Percentiles rank a stretch among this genome's conserved stretches.
phyloP scores from a whole-genome alignment of 108 stramenopile species.

The Skeletonema marinoi region DNA sequence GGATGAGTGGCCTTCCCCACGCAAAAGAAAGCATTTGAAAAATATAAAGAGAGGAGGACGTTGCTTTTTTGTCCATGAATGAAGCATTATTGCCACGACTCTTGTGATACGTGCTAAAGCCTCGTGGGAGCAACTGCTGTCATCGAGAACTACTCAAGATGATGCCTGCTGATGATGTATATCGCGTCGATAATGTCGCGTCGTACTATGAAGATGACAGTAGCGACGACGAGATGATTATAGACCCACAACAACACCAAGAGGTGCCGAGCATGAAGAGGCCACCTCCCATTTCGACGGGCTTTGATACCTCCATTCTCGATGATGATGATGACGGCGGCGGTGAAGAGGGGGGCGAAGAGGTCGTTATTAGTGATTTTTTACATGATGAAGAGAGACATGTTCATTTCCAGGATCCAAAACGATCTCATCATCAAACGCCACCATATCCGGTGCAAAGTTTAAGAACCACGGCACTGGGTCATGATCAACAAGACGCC shows the following conservation, averaged over 20 bases:
- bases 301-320: not conserved
- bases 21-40: not conserved
- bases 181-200: not conserved
- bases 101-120: not conserved
- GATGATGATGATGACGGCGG: not conserved
- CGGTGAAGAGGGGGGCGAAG: not conserved
- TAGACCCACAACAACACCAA: not conserved
- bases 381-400: not conserved
- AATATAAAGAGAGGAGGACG: not conserved
- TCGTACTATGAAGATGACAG: not conserved
- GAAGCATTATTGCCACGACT: not conserved
- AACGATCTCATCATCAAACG: constrained; percentile 2
- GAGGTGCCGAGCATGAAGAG: not conserved
- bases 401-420: constrained; percentile 27
- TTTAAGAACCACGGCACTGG: not conserved
- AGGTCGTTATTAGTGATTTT: not conserved
- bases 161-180: not conserved
- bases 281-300: constrained; percentile 1
- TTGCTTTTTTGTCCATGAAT: not conserved
- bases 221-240: not conserved
- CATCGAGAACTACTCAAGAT: not conserved
- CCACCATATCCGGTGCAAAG: constrained; percentile 15
- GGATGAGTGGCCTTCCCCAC: no score
- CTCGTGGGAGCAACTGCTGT: not conserved
- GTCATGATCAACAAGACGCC: not conserved